A percentile compares a stretch with the other conserved stretches of the same genome.
Conservation (phyloP, 2,329 filamentous ascomycete genomes). For the Piedraia hortae region DNA sequence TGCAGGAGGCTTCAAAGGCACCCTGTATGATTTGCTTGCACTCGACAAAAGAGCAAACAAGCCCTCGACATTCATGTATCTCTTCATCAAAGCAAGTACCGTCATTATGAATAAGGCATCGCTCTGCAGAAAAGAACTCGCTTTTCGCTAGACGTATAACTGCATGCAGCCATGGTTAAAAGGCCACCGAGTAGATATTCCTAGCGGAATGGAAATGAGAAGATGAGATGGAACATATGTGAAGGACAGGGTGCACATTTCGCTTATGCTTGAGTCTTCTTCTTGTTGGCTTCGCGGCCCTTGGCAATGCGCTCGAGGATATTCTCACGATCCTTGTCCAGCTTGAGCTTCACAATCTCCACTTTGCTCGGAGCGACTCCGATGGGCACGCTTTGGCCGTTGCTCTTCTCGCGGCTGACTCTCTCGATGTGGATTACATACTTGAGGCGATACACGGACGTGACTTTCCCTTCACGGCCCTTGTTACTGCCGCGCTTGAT, state of each 20-base stretch:
- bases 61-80: constrained; percentile 26
- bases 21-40: no score
- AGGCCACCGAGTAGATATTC: constrained; percentile 68
- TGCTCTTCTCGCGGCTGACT: constrained; percentile 87
- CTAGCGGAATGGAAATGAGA: constrained; percentile 28
- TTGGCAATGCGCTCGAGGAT: constrained; percentile 65
- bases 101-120: constrained; percentile 36
- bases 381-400: constrained; percentile 82
- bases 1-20: no score
- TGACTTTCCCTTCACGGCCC: constrained; percentile 95
- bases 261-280: constrained; percentile 22
- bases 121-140: constrained; percentile 57
- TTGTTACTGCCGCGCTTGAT: constrained; percentile 87
- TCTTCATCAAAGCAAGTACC: constrained; percentile 67
- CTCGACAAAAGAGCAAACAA: no score
- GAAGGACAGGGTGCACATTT: not conserved
- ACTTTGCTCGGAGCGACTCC: constrained; percentile 92
- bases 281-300: constrained; percentile 39
- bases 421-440: constrained; percentile 95
- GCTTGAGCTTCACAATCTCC: constrained; percentile 95
- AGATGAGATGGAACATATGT: not conserved
- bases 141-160: constrained; percentile 89
- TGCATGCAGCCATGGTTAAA: constrained; percentile 40
- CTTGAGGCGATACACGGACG: constrained; percentile 92
- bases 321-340: constrained; percentile 79